These are phyloP conservation scores for Lippia alba DNA, from an alignment of 305 asterid genomes.

Conservation along the genomic window DNA sequence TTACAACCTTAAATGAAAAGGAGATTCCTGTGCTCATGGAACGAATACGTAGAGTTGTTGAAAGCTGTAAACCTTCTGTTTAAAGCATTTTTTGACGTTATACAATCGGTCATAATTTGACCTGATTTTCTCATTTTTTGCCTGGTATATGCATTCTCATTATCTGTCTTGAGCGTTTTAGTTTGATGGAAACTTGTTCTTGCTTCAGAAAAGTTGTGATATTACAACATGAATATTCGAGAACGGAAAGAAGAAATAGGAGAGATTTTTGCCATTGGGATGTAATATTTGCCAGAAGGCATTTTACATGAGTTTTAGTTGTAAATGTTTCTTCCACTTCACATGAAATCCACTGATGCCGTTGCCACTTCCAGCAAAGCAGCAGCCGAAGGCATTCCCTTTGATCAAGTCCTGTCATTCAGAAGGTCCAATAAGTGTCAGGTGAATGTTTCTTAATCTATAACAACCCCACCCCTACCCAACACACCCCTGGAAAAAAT, in stretches of 20 bases:
- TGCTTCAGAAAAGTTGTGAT: conserved; percentile 34
- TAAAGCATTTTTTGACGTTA: conserved; percentile 37
- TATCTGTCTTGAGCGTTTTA: conserved; percentile 29
- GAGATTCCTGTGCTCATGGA: conserved; percentile 72
- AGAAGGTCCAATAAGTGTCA: conserved; percentile 18
- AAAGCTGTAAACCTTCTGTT: conserved; percentile 66
- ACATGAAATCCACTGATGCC: conserved; percentile 46
- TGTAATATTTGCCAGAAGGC: conserved; percentile 1
- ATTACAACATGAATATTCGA: conserved; percentile 26
- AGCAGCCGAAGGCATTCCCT: conserved; percentile 52
- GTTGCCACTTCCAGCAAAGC: conserved; percentile 55
- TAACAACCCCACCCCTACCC: too few species aligned
- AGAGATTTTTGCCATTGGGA: conserved; percentile 8
- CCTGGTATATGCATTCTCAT: conserved; percentile 29
- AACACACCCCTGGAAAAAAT: too few species aligned
- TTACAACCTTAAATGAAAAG: conserved; percentile 60
- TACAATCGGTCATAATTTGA: conserved; percentile 36
- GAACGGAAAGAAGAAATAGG: conserved; percentile 27
- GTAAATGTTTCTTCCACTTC: conserved; percentile 73
- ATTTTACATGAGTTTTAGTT: conserved; percentile 58
- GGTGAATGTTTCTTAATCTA: conserved; percentile 23
- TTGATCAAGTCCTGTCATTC: conserved; percentile 59
- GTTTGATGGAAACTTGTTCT: conserved; percentile 30
- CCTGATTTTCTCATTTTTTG: conserved; percentile 30
- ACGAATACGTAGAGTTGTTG: conserved; percentile 68